phyloP scores from a whole-genome alignment of 208 protist genomes.

The Leishmania braziliensis region DNA sequence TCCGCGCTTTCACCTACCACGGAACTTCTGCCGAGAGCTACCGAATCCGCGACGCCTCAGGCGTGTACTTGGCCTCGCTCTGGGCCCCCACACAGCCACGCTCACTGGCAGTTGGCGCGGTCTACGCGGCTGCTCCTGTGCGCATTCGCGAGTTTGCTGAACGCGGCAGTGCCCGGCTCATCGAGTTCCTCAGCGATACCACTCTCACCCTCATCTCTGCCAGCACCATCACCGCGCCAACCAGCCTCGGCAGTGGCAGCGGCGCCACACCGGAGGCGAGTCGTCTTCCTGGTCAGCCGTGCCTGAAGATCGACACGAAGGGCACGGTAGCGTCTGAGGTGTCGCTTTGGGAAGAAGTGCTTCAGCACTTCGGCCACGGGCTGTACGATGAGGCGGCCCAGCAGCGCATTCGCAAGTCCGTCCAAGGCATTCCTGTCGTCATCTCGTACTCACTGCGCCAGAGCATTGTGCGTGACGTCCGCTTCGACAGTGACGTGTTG shows the following conservation, averaged over 20 bases:
- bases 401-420: constrained; percentile 60
- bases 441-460: constrained; percentile 74
- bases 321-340: constrained; percentile 82
- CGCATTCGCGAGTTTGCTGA: constrained; percentile 64
- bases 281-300: constrained; percentile 40
- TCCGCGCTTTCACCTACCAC: constrained; percentile 71
- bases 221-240: neutral
- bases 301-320: constrained; percentile 86
- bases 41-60: constrained; percentile 72
- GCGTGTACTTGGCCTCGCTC: constrained; percentile 65
- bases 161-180: constrained; percentile 58
- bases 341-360: constrained; percentile 86
- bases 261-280: neutral
- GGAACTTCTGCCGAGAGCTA: constrained; percentile 76
- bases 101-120: constrained; percentile 37
- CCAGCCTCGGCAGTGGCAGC: neutral
- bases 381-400: constrained; percentile 71
- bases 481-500: constrained; percentile 44
- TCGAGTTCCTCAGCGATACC: constrained; percentile 49
- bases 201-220: constrained; percentile 6
- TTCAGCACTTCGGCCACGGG: constrained; percentile 80
- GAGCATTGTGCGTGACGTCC: constrained; percentile 58
- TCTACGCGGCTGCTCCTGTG: constrained; percentile 59
- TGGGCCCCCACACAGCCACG: constrained; percentile 42
- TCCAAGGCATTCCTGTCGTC: constrained; percentile 77